phyloP scores from a whole-genome alignment of 1,284 basidiomycete species.

The Fomitopsis betulina region DNA sequence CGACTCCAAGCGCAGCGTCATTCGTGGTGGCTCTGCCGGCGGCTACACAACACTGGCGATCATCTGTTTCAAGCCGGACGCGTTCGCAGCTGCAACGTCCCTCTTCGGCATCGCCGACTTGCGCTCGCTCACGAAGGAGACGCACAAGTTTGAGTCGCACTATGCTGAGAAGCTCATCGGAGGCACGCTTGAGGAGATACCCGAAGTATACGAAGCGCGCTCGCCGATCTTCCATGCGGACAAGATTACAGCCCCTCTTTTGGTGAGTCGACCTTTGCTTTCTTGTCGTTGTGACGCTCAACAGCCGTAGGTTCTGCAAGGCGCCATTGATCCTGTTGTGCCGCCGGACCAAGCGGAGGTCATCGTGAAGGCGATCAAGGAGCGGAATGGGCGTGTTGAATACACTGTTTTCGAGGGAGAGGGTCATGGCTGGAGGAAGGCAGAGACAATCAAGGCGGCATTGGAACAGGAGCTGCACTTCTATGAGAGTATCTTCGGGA shows the following conservation, averaged over 20 bases:
- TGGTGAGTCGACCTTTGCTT: conserved; percentile 30
- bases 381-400: conserved; percentile 37
- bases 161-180: conserved; percentile 44
- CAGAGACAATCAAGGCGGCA: conserved; percentile 40
- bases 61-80: conserved; percentile 25
- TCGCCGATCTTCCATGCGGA: conserved; percentile 43
- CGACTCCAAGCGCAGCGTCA: conserved; percentile 52
- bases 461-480: conserved; percentile 38
- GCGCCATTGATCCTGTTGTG: conserved; percentile 40
- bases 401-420: conserved; percentile 47
- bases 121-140: conserved; percentile 35
- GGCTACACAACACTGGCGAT: conserved; percentile 46
- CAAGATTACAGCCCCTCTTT: conserved; percentile 41
- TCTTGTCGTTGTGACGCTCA: not conserved
- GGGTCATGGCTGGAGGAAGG: conserved; percentile 48
- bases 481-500: conserved; percentile 28
- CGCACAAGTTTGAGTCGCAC: conserved; percentile 51
- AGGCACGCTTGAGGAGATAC: conserved; percentile 37
- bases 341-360: conserved; percentile 45
- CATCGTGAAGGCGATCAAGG: conserved; percentile 38
- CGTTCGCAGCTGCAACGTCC: conserved; percentile 38
- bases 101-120: conserved; percentile 45
- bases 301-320: conserved; percentile 41
- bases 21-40: conserved; percentile 49
- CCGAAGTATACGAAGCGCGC: conserved; percentile 41